Percentiles rank a stretch among this genome's conserved stretches.
phyloP scores from a whole-genome alignment of 2,329 filamentous ascomycete species.

The Plectosphaerella sp. region DNA sequence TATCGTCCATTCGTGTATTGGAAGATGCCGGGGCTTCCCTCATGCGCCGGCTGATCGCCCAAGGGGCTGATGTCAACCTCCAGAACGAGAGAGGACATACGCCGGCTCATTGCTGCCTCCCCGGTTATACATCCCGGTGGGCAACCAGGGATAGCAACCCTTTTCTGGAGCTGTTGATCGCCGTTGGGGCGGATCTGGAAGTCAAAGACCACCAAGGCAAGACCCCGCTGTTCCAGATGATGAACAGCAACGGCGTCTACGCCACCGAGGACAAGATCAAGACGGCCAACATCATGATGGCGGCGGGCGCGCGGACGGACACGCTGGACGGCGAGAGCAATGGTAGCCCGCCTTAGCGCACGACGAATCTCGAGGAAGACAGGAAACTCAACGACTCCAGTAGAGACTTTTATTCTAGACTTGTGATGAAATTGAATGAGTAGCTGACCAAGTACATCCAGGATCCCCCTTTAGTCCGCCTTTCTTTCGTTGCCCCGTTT shows the following conservation, averaged over 20 bases:
- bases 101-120: slow-evolving; percentile 7
- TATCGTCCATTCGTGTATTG: background rate
- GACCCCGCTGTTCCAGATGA: slow-evolving; percentile 7
- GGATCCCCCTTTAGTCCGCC: too few species aligned
- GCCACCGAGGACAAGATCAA: background rate
- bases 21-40: background rate
- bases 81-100: slow-evolving; percentile 11
- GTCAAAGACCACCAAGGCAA: slow-evolving; percentile 8
- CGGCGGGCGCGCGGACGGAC: background rate
- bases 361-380: too few species aligned
- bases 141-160: background rate
- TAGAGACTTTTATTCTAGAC: too few species aligned
- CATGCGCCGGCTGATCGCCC: slow-evolving; percentile 4
- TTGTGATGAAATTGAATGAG: too few species aligned
- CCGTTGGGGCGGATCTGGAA: slow-evolving; percentile 9
- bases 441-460: too few species aligned
- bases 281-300: background rate
- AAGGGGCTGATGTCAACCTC: slow-evolving; percentile 16
- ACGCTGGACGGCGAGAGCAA: background rate
- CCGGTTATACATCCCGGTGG: background rate
- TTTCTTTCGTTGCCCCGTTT: too few species aligned
- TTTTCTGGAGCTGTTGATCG: slow-evolving; percentile 3
- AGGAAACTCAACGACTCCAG: too few species aligned
- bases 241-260: background rate
- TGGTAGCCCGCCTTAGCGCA: background rate